phyloP scores from a whole-genome alignment of 495 filamentous ascomycete genomes.

The Cairneyella variabilis region DNA sequence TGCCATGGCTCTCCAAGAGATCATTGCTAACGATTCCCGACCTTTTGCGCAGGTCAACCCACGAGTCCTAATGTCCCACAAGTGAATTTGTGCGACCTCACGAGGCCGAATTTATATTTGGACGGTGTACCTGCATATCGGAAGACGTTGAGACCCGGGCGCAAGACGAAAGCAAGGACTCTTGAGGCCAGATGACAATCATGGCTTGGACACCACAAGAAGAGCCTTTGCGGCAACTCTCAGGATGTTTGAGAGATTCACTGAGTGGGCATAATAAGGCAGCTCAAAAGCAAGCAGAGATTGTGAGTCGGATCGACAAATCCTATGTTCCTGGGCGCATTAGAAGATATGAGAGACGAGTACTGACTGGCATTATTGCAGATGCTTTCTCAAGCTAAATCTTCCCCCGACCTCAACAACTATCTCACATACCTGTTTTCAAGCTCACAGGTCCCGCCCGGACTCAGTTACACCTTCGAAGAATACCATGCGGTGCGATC shows the following conservation, averaged over 20 bases:
- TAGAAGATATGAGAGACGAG: no score
- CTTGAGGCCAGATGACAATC: conserved; percentile 10
- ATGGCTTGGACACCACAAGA: conserved; percentile 95
- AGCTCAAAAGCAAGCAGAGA: conserved; percentile 80
- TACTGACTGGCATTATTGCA: conserved; percentile 41
- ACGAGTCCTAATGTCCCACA: conserved; percentile 22
- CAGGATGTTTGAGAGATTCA: conserved; percentile 85
- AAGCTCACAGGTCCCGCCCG: conserved; percentile 56
- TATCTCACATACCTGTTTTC: conserved; percentile 91
- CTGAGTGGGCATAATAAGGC: conserved; percentile 73
- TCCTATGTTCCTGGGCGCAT: no score
- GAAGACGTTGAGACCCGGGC: conserved; percentile 5
- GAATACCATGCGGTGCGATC: conserved; percentile 75
- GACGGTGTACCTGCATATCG: conserved; percentile 24
- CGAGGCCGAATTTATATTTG: conserved; percentile 5
- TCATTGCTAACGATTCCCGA: conserved; percentile 9
- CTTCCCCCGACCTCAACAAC: conserved; percentile 91
- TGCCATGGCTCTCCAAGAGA: neutral
- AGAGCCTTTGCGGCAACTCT: conserved; percentile 82
- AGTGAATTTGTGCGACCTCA: conserved; percentile 24
- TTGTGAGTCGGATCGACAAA: conserved; percentile 49
- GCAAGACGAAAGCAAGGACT: conserved; percentile 5
- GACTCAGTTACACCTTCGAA: conserved; percentile 48
- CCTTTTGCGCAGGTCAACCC: conserved; percentile 10
- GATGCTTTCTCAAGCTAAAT: conserved; percentile 92